Evolutionary conservation across 176 grass and related monocot species (phyloP), one percentile per base, ranked within the genome.

Genomic region (Eleusine indica): DNA sequence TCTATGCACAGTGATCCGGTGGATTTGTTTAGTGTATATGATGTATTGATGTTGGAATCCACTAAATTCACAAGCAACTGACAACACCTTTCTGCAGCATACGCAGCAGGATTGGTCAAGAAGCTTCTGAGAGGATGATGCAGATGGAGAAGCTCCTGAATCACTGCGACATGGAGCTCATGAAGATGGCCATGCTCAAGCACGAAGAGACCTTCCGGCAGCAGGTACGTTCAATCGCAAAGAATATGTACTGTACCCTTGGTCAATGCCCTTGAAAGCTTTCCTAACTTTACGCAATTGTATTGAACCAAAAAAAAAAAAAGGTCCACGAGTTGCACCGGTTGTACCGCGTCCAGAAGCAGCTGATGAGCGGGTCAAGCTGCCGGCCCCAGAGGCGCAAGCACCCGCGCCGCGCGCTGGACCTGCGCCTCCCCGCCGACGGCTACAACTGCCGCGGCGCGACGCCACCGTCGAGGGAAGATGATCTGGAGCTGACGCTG

Each of bases 161-260:
- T 41, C 77, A 89, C 67, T 41, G 84, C 80, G 92, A 94, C 44
- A 94, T 89, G 84, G 92, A 92, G 77, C 44, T 92, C 42, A 68
- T 94, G 87, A 94, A 92, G 81, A 82, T 87, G 69, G 92, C 89
- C 77, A 91, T 94, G 89, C 89, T 92, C 58, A 94, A 89, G 52
- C 92, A 94, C 65, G 92, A 94, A 43, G 77, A 85, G 80, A 92
- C 89, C 53, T 94, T 94, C 87, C 87, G 74, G 69, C 87, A 92
- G 61, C 92, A 94, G 88, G 91, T 94, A 83, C 21, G 48, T 15
- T 70, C 6, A 10, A 39, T 56, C 7, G 53, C 44, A 47, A 47
- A 47, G 9, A 47, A 47, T 47, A 11, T 47, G 44, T 47, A 12
- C 44, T 47, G 44, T 12, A 11, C 44, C 21, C 32, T 19, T 8